Conservation (phyloP, 2,329 filamentous ascomycete genomes). For the Cadophora luteo-olivacea region DNA sequence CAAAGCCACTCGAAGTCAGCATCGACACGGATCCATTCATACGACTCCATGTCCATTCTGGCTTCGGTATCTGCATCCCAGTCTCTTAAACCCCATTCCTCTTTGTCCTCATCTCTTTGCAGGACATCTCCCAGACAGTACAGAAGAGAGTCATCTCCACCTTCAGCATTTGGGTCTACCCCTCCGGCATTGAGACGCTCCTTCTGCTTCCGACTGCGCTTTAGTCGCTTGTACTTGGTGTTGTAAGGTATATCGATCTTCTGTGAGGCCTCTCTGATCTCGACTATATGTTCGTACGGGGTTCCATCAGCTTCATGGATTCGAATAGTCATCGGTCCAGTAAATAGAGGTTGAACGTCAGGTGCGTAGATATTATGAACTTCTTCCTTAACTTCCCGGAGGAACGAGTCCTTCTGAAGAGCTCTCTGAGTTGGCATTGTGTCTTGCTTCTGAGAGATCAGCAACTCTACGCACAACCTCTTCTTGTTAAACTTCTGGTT, state of each 20-base stretch:
- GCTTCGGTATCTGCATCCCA: conserved; percentile 90
- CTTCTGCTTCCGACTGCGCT: conserved; percentile 83
- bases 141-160: conserved; percentile 80
- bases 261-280: conserved; percentile 85
- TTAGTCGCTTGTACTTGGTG: conserved; percentile 97
- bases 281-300: conserved; percentile 96
- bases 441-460: conserved; percentile 75
- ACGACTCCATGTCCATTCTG: conserved; percentile 93
- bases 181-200: conserved; percentile 72
- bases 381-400: conserved; percentile 84
- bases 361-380: conserved; percentile 72
- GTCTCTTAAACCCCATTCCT: conserved; percentile 84
- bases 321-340: conserved; percentile 94
- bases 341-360: conserved; percentile 80
- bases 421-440: conserved; percentile 53
- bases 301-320: conserved; percentile 99
- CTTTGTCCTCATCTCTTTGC: conserved; percentile 79
- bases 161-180: conserved; percentile 67
- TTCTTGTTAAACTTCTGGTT: conserved; percentile 97
- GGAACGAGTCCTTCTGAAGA: conserved; percentile 77
- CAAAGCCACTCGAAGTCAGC: conserved; percentile 99
- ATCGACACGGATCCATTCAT: conserved; percentile 98
- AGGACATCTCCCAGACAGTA: conserved; percentile 94
- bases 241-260: conserved; percentile 98
- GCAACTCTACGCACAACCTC: conserved; percentile 91